Percentiles rank a stretch among this genome's conserved stretches.
Evolutionary conservation across 1,284 basidiomycete genomes (phyloP).

Genomic region (Pseudozyma thailandica): DNA sequence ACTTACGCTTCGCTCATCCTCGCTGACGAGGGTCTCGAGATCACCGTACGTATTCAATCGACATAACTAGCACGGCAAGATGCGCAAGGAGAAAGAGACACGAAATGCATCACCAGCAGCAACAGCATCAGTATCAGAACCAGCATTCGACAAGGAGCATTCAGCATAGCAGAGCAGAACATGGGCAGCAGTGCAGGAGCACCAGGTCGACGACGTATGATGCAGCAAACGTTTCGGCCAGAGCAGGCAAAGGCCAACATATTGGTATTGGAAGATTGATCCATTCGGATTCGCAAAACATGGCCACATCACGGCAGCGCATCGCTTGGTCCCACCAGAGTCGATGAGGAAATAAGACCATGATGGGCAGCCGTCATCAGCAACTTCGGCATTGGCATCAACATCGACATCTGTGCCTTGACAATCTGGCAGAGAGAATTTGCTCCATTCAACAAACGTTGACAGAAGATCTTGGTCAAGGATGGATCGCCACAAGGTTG

Average conservation of each 20-base stretch:
- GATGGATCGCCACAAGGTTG: neutral
- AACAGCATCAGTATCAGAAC: conserved; percentile 6
- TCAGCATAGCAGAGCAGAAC: neutral
- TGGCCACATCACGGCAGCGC: too few relatives aligned
- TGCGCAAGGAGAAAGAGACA: neutral
- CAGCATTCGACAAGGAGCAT: neutral
- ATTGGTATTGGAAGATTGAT: neutral
- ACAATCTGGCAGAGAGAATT: too few relatives aligned
- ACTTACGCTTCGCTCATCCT: conserved; percentile 84
- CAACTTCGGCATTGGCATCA: too few relatives aligned
- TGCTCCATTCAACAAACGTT: too few relatives aligned
- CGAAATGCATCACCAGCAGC: conserved; percentile 5
- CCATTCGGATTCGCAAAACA: too few relatives aligned
- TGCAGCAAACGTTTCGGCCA: too few relatives aligned
- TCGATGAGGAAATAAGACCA: too few relatives aligned
- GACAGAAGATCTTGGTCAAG: neutral
- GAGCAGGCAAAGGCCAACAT: neutral
- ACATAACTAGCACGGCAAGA: neutral
- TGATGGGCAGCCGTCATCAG: too few relatives aligned
- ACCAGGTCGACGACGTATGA: neutral
- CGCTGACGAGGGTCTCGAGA: conserved; percentile 87
- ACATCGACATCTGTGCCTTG: neutral
- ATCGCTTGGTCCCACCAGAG: too few relatives aligned
- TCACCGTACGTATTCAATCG: conserved; percentile 77
- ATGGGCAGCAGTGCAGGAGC: neutral